Percentiles rank a stretch among this genome's conserved stretches.
These are phyloP conservation scores for Phaseolus coccineus DNA, from an alignment of 331 rosid genomes.

Conservation along the genomic window DNA sequence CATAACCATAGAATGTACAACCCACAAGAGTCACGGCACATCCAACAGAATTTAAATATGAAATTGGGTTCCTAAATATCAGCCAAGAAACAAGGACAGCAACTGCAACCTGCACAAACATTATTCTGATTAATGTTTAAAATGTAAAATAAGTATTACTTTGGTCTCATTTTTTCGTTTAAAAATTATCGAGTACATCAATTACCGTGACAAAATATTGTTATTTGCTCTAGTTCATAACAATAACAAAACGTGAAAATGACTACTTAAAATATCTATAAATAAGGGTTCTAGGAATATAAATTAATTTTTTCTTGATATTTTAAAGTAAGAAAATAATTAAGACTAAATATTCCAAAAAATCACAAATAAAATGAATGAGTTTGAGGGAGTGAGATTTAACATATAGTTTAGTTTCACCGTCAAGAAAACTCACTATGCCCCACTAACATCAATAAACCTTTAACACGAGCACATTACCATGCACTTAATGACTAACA, in stretches of 20 bases:
- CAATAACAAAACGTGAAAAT: neutral
- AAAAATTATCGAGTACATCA: neutral
- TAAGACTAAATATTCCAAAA: neutral
- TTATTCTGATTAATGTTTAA: conserved; percentile 24
- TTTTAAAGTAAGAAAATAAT: neutral
- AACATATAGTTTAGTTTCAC: conserved; percentile 13
- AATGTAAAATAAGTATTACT: neutral
- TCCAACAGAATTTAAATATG: conserved; percentile 75
- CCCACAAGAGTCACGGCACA: conserved; percentile 92
- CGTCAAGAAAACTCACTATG: neutral
- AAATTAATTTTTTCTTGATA: neutral
- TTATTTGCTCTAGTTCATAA: neutral
- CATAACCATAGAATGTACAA: conserved; percentile 93
- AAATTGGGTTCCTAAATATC: conserved; percentile 93
- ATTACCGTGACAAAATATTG: neutral
- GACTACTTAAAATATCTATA: neutral
- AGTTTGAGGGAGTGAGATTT: neutral
- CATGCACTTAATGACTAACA: conserved; percentile 3
- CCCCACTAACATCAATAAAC: conserved; percentile 6
- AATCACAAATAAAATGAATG: neutral
- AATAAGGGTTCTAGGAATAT: neutral
- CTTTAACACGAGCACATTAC: neutral
- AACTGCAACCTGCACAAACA: conserved; percentile 80
- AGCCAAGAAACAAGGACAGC: conserved; percentile 96
- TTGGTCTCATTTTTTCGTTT: neutral